Conservation (phyloP, 768 basidiomycete species). For the Hypholoma sublateritium region DNA sequence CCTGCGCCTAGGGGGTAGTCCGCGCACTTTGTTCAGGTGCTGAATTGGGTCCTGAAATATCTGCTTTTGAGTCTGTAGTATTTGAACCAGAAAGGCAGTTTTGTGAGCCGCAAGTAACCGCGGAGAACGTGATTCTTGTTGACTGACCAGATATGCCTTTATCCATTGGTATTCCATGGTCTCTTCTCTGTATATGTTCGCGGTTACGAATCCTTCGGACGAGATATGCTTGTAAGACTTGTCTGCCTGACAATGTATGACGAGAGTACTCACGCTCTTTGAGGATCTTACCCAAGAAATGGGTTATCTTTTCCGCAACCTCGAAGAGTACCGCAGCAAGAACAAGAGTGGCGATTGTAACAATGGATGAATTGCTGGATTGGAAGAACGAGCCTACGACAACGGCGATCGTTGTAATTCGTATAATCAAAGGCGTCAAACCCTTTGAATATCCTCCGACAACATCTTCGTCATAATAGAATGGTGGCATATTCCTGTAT, state of each 20-base stretch:
- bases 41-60: not conserved
- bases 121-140: not conserved
- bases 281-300: not conserved
- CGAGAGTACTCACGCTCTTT: not conserved
- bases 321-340: not conserved
- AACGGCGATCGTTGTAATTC: not conserved
- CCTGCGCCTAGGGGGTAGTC: not conserved
- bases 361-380: not conserved
- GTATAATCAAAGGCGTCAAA: constrained; percentile 1
- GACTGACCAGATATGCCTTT: not conserved
- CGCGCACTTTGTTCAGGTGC: not conserved
- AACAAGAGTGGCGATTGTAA: not conserved
- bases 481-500: not conserved
- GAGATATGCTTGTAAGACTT: too few relatives aligned
- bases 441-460: not conserved
- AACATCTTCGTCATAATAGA: not conserved
- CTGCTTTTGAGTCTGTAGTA: not conserved
- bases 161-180: constrained; percentile 6
- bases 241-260: not conserved
- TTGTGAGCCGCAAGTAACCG: not conserved
- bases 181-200: not conserved
- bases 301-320: not conserved
- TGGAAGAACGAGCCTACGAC: constrained; percentile 2
- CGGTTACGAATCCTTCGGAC: too few relatives aligned
- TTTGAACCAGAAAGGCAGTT: not conserved